phyloP scores from a whole-genome alignment of 2,329 filamentous ascomycete genomes.

The Trichophyton verrucosum region DNA sequence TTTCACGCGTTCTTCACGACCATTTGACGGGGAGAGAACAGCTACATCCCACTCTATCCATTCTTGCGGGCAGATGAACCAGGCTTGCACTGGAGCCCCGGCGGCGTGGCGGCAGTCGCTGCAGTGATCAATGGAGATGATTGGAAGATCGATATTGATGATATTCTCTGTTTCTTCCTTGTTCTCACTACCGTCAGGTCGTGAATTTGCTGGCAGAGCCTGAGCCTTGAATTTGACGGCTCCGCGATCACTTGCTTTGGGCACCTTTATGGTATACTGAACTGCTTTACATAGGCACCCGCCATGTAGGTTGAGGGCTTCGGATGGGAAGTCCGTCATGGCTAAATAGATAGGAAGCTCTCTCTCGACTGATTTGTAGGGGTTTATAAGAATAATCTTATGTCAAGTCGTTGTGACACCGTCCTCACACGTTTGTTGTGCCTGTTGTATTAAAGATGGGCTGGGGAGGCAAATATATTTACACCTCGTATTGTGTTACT shows the following conservation, averaged over 20 bases:
- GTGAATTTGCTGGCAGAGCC: not conserved
- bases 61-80: slow-evolving; percentile 18
- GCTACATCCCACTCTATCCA: slow-evolving; percentile 19
- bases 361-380: not conserved
- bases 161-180: not conserved
- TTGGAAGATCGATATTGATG: slow-evolving; percentile 13
- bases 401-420: too few relatives aligned
- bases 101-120: slow-evolving; percentile 16
- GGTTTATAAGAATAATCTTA: not conserved
- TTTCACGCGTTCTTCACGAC: not conserved
- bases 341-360: not conserved
- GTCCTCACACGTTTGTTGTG: too few relatives aligned
- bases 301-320: slow-evolving; percentile 7
- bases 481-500: too few relatives aligned
- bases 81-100: slow-evolving; percentile 17
- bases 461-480: too few relatives aligned
- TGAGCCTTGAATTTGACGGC: not conserved
- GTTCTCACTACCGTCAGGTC: too few relatives aligned
- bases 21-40: not conserved
- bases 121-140: slow-evolving; percentile 20
- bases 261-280: slow-evolving; percentile 18
- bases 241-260: slow-evolving; percentile 12
- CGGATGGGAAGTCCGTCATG: not conserved
- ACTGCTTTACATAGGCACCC: slow-evolving; percentile 22
- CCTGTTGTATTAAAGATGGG: too few relatives aligned